phyloP scores from a whole-genome alignment of 1,284 basidiomycete genomes.

The Trametes hirsuta region DNA sequence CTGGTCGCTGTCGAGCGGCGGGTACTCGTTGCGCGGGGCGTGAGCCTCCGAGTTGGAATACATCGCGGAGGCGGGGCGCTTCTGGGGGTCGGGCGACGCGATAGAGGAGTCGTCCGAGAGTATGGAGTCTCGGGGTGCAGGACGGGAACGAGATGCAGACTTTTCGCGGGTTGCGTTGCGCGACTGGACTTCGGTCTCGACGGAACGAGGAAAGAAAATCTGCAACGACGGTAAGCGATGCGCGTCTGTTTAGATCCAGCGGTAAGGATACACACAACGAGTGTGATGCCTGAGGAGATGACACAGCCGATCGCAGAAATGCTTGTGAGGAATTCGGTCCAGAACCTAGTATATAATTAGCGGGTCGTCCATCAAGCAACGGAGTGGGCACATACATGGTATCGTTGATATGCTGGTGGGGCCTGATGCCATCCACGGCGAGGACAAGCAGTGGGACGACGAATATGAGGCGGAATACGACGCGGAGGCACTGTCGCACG shows the following conservation, averaged over 20 bases:
- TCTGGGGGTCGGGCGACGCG: constrained; percentile 10
- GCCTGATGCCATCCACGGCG: constrained; percentile 64
- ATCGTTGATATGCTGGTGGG: constrained; percentile 66
- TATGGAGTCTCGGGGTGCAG: constrained; percentile 20
- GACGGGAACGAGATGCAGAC: constrained; percentile 19
- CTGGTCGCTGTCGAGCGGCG: constrained; percentile 2
- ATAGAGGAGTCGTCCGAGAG: constrained; percentile 8
- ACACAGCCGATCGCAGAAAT: constrained; percentile 60
- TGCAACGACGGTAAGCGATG: constrained; percentile 27
- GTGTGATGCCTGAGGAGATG: constrained; percentile 72
- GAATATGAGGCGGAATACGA: constrained; percentile 73
- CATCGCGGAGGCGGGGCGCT: constrained; percentile 9
- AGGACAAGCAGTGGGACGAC: constrained; percentile 63
- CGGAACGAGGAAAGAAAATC: constrained; percentile 81
- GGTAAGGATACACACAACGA: constrained; percentile 54
- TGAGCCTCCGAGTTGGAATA: constrained; percentile 1
- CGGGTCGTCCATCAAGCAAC: background rate
- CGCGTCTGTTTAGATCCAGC: background rate
- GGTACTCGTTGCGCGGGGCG: constrained; percentile 7
- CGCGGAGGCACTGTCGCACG: constrained; percentile 57
- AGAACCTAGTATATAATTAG: constrained; percentile 20
- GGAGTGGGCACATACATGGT: constrained; percentile 43
- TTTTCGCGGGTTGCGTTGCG: constrained; percentile 29
- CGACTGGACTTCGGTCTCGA: constrained; percentile 52
- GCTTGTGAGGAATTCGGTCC: constrained; percentile 63